Conservation (phyloP, 2,329 filamentous ascomycete species). For the Penicillium sp. region DNA sequence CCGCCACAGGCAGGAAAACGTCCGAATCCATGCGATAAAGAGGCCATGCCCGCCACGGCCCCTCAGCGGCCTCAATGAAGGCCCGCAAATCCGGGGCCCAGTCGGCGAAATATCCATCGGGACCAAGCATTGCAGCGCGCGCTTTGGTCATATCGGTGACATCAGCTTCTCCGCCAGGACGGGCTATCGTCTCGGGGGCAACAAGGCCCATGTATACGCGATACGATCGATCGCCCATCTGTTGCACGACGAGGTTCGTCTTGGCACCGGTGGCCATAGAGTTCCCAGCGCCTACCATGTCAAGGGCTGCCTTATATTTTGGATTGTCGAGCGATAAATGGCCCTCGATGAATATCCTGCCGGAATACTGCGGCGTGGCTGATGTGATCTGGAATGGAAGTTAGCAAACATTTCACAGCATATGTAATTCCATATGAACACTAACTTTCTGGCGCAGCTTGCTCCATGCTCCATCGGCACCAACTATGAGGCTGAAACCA, state of each 20-base stretch:
- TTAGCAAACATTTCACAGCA: background rate
- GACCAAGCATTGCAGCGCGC: conserved; percentile 3
- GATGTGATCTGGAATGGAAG: conserved; percentile 33
- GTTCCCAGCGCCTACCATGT: conserved; percentile 18
- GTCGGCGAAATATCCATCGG: conserved; percentile 5
- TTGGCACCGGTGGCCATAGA: conserved; percentile 6
- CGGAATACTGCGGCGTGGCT: conserved; percentile 36
- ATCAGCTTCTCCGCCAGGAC: conserved; percentile 1
- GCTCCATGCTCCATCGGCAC: conserved; percentile 53
- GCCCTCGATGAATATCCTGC: conserved; percentile 34
- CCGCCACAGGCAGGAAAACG: conserved; percentile 1
- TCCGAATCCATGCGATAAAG: conserved; percentile 25
- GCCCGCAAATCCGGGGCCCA: conserved; percentile 19
- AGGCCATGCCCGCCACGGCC: conserved; percentile 24
- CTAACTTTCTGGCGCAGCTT: conserved; percentile 36
- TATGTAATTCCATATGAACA: background rate
- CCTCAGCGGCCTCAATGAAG: conserved; percentile 20
- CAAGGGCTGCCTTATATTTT: conserved; percentile 23
- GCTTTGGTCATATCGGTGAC: conserved; percentile 2
- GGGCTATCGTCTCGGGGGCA: conserved; percentile 2
- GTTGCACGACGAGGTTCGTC: conserved; percentile 18
- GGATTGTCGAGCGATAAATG: conserved; percentile 28
- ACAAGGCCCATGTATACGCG: conserved; percentile 23
- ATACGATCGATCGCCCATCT: conserved; percentile 21
- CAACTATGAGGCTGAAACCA: conserved; percentile 50